Base-by-base conservation (phyloP, 805 yeast genomes). In the Torulaspora quercuum region DNA sequence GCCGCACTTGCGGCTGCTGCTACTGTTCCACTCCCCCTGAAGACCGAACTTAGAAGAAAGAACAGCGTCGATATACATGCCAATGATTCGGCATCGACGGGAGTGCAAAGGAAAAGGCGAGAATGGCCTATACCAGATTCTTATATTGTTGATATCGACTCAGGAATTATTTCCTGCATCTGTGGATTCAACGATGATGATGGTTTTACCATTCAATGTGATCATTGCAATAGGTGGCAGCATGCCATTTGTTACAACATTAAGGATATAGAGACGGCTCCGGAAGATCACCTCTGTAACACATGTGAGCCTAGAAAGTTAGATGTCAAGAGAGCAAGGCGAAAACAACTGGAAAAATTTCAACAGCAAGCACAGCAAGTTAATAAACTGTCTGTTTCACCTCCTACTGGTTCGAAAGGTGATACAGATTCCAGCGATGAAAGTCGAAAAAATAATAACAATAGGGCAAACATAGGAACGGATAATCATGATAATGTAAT, bases 141-240 rank as follows among this genome's bases (percentile, higher is more conserved):
- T 0, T 82, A 79, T 56, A 73, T 75, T 10, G 88, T 82, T 1
- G 86, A 77, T 46, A 83, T 86, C 4, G 95, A 89, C 56, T 71
- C 90, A 2, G 96, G 95, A 0, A 63, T 78, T 0, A 89, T 90
- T 37, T 86, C 95, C 2, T 90, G 97, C 63, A 76, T 89, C 6
- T 90, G 97, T 68, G 87, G 79, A 1, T 79, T 70, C 49, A 84
- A 78, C 40, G 94, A 86, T 42, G 96, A 87, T 62, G 92, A 90
- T 50, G 97, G 97, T 0, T 82, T 86, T 53, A 89, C 95, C 15
- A 84, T 92, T 44, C 97, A 92, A 63, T 92, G 98, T 65, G 96
- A 88, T 57, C 72, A 76, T 21, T 89, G 97, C 60, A 80, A 75
- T 59, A 76, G 95, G 44, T 89, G 97, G 97, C 96, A 89, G 57